phyloP scores from a whole-genome alignment of 2,329 filamentous ascomycete species.

The Fusarium nygamai region DNA sequence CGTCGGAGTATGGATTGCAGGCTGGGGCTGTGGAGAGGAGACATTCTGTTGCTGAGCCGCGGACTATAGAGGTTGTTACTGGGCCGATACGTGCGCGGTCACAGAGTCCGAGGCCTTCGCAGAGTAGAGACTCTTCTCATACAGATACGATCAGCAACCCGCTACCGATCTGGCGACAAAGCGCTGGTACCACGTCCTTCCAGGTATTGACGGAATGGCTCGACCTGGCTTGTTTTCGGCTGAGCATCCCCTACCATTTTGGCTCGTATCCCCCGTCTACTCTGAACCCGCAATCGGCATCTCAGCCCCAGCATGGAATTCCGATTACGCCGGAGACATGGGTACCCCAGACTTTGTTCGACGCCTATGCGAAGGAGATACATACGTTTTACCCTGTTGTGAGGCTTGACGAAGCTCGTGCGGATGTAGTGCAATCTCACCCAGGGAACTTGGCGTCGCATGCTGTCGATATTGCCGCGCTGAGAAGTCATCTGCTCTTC shows the following conservation, averaged over 20 bases:
- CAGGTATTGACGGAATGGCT: conserved; percentile 10
- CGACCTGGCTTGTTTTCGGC: neutral
- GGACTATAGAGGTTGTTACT: neutral
- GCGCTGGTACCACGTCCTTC: neutral
- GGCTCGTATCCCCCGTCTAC: neutral
- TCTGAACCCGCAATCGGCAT: neutral
- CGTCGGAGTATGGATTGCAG: neutral
- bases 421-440: neutral
- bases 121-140: conserved; percentile 7
- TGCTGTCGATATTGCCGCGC: fast-evolving
- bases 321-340: neutral
- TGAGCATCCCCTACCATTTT: conserved; percentile 11
- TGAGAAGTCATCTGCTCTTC: neutral
- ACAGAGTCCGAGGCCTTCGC: neutral
- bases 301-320: neutral
- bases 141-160: conserved; percentile 7
- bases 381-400: neutral
- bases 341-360: neutral
- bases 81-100: neutral
- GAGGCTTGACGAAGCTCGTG: neutral
- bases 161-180: neutral
- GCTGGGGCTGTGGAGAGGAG: neutral
- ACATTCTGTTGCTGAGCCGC: neutral
- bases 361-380: neutral
- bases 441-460: fast-evolving